phyloP scores from a whole-genome alignment of 768 basidiomycete genomes.

The Mycena amicta region DNA sequence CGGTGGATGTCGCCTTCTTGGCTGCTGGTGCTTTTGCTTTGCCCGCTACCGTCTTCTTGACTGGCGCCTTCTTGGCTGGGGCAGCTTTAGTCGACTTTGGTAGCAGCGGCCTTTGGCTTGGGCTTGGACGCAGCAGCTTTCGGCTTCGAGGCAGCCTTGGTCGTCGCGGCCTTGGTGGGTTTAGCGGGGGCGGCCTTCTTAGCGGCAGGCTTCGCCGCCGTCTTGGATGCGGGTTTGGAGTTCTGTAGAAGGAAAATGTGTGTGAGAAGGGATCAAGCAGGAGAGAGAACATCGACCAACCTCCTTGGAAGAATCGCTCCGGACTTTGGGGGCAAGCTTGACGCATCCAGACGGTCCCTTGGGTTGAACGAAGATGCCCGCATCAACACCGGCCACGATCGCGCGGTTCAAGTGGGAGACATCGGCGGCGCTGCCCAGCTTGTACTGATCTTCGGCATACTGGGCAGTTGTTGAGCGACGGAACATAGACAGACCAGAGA shows the following conservation, averaged over 20 bases:
- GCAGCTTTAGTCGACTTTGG: slow-evolving; percentile 7
- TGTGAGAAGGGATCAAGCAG: background rate
- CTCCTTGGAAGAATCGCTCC: background rate
- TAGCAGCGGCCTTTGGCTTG: slow-evolving; percentile 10
- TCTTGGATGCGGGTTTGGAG: slow-evolving; percentile 2
- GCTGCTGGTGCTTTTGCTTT: slow-evolving; percentile 13
- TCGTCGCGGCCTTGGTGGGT: slow-evolving; percentile 4
- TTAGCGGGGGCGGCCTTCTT: slow-evolving; percentile 7
- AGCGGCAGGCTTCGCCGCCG: background rate
- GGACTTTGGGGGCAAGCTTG: slow-evolving; percentile 59
- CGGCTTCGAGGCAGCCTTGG: background rate
- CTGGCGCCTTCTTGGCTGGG: slow-evolving; percentile 3
- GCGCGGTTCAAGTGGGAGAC: slow-evolving; percentile 73
- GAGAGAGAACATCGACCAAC: background rate
- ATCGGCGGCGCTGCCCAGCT: slow-evolving; percentile 68
- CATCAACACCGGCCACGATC: slow-evolving; percentile 68
- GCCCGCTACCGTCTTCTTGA: slow-evolving; percentile 7
- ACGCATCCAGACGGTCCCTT: slow-evolving; percentile 61
- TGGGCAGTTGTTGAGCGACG: too few relatives aligned
- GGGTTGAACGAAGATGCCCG: slow-evolving; percentile 39
- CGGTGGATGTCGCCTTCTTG: slow-evolving; percentile 17
- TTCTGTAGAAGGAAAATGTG: background rate
- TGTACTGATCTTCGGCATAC: slow-evolving; percentile 85
- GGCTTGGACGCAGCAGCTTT: slow-evolving; percentile 1
- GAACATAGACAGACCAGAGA: too few relatives aligned